Percentiles rank a stretch among this genome's conserved stretches.
Conservation (phyloP, 257 asterid species). For the Prunella vulgaris region DNA sequence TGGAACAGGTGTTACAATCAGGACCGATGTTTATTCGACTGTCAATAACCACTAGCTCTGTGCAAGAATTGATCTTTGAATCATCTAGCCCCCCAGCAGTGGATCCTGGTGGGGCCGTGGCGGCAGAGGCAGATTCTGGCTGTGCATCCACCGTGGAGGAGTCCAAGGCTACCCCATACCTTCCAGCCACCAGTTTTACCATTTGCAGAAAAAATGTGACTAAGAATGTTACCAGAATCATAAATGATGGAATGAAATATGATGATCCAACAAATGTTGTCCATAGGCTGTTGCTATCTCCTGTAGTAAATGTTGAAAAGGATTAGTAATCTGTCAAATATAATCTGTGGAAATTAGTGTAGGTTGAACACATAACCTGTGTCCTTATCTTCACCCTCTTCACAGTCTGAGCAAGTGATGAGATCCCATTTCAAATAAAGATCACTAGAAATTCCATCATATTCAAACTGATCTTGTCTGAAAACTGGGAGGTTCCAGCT, state of each 20-base stretch:
- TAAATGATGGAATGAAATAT: constrained; percentile 10
- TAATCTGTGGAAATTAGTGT: neutral
- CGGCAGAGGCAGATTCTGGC: neutral
- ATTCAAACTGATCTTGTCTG: neutral
- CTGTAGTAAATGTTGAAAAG: neutral
- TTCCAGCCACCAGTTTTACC: neutral
- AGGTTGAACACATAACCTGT: neutral
- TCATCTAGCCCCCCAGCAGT: constrained; percentile 6
- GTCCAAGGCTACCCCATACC: neutral
- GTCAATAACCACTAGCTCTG: constrained; percentile 17
- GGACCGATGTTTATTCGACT: constrained; percentile 5
- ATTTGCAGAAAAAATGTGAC: neutral
- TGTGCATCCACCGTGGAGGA: neutral
- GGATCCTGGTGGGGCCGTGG: neutral
- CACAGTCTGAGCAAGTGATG: neutral
- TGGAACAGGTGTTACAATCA: constrained; percentile 18
- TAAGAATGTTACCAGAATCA: constrained; percentile 1
- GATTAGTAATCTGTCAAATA: neutral
- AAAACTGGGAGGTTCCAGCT: neutral
- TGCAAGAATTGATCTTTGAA: constrained; percentile 1
- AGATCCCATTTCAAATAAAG: constrained; percentile 12
- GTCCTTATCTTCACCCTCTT: neutral
- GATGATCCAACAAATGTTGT: neutral
- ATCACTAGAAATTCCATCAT: neutral
- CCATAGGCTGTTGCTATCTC: constrained; percentile 12